A percentile compares a stretch with the other conserved stretches of the same genome.
These are phyloP conservation scores for Pelargonium nanum DNA, from an alignment of 345 rosid species.

Conservation along the genomic window DNA sequence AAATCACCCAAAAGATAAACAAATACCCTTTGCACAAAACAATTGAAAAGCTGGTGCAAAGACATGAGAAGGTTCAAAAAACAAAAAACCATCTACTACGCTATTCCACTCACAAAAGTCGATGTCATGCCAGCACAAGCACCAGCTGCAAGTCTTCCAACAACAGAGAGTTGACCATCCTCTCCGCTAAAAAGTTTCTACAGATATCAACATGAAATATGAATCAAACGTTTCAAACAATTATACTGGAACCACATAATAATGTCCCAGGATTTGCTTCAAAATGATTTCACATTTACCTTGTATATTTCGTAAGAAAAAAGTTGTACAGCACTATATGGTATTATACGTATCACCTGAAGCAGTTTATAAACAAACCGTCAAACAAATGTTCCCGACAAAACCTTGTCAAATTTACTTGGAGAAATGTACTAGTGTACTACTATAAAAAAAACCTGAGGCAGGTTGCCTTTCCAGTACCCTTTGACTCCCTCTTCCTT, in stretches of 20 bases:
- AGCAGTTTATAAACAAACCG: neutral
- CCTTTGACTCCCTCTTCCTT: conserved; percentile 93
- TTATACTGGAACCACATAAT: conserved; percentile 5
- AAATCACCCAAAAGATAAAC: neutral
- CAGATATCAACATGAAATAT: neutral
- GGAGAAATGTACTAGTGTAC: neutral
- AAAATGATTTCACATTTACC: conserved; percentile 25
- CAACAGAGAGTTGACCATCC: conserved; percentile 69
- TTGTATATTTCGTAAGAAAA: conserved; percentile 88
- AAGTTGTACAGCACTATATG: conserved; percentile 94
- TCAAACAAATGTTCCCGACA: neutral
- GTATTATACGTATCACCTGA: conserved; percentile 81
- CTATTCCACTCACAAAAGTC: conserved; percentile 56
- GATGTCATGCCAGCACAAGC: conserved; percentile 99
- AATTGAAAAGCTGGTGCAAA: neutral
- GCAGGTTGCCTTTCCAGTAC: conserved; percentile 98
- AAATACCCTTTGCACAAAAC: too few relatives aligned
- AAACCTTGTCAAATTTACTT: neutral
- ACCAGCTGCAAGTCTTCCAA: conserved; percentile 95
- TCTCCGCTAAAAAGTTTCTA: conserved; percentile 73
- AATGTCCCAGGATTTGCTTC: neutral
- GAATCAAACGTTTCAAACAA: conserved; percentile 19
- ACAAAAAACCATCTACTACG: neutral
- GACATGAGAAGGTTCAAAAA: neutral
- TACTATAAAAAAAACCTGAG: conserved; percentile 46